phyloP scores from a whole-genome alignment of 257 asterid species.

The Solanum infundibuliforme region DNA sequence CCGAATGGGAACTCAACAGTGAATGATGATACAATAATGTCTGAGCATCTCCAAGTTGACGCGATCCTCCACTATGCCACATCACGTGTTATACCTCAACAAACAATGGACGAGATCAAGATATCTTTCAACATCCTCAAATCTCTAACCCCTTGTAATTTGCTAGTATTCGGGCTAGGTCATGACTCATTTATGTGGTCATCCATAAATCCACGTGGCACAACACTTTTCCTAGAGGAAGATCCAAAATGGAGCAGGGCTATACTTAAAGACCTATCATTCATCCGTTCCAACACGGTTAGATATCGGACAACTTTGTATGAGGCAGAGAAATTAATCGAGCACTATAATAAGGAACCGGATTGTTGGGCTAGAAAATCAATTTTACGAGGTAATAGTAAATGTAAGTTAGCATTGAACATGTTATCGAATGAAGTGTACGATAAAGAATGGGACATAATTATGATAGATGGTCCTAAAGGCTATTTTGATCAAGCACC shows the following conservation, averaged over 20 bases:
- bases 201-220: conserved; percentile 56
- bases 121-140: conserved; percentile 32
- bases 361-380: conserved; percentile 43
- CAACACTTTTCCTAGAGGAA: conserved; percentile 76
- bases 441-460: conserved; percentile 74
- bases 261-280: conserved; percentile 40
- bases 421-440: conserved; percentile 62
- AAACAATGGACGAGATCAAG: conserved; percentile 32
- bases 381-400: conserved; percentile 46
- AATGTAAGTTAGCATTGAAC: conserved; percentile 63
- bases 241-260: conserved; percentile 60
- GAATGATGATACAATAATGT: background rate
- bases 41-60: conserved; percentile 17
- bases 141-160: conserved; percentile 32
- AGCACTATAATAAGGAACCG: conserved; percentile 28
- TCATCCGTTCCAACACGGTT: conserved; percentile 45
- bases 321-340: conserved; percentile 47
- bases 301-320: conserved; percentile 48
- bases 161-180: conserved; percentile 82
- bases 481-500: conserved; percentile 75
- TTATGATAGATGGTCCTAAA: conserved; percentile 88
- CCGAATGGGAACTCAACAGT: background rate
- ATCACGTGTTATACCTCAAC: conserved; percentile 45
- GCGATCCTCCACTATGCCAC: conserved; percentile 58
- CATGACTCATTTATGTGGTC: conserved; percentile 89